Percentiles rank a stretch among this genome's conserved stretches.
phyloP scores from a whole-genome alignment of 2,329 filamentous ascomycete genomes.

The Fusarium sp. region DNA sequence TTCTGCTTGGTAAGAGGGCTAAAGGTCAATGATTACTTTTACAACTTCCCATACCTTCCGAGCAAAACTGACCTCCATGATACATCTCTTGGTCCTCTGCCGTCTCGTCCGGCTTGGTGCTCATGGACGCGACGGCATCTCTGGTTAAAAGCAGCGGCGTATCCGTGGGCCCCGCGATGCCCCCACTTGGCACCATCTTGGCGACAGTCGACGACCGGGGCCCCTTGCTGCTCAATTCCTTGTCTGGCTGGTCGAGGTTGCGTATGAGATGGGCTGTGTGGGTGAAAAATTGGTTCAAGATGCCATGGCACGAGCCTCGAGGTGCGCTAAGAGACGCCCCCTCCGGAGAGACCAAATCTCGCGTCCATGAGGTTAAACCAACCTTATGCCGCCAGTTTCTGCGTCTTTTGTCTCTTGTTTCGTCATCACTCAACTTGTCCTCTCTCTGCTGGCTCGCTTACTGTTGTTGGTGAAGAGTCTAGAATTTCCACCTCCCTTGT shows the following conservation, averaged over 20 bases:
- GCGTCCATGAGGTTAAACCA: slow-evolving; percentile 30
- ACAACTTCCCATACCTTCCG: neutral
- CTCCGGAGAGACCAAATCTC: slow-evolving; percentile 23
- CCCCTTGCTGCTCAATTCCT: slow-evolving; percentile 13
- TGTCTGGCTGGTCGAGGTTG: slow-evolving; percentile 10
- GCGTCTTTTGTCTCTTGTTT: neutral
- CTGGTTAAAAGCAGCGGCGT: slow-evolving; percentile 34
- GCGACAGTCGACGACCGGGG: slow-evolving; percentile 32
- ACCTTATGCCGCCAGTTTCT: slow-evolving; percentile 6
- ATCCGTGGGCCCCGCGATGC: slow-evolving; percentile 26
- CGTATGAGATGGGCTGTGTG: slow-evolving; percentile 8
- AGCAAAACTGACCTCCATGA: neutral
- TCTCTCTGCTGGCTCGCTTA: neutral
- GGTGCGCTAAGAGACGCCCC: slow-evolving; percentile 18
- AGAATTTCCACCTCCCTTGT: neutral
- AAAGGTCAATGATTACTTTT: neutral
- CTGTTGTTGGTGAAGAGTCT: neutral
- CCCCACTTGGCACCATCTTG: slow-evolving; percentile 40
- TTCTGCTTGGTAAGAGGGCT: neutral
- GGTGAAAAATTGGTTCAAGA: slow-evolving; percentile 17
- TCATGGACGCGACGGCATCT: slow-evolving; percentile 7
- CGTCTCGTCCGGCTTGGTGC: slow-evolving; percentile 33
- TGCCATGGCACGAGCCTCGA: slow-evolving; percentile 16
- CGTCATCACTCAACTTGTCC: neutral
- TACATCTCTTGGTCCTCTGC: slow-evolving; percentile 20